Conservation (phyloP, 202 grass and related monocot genomes). For the Setaria italica region DNA sequence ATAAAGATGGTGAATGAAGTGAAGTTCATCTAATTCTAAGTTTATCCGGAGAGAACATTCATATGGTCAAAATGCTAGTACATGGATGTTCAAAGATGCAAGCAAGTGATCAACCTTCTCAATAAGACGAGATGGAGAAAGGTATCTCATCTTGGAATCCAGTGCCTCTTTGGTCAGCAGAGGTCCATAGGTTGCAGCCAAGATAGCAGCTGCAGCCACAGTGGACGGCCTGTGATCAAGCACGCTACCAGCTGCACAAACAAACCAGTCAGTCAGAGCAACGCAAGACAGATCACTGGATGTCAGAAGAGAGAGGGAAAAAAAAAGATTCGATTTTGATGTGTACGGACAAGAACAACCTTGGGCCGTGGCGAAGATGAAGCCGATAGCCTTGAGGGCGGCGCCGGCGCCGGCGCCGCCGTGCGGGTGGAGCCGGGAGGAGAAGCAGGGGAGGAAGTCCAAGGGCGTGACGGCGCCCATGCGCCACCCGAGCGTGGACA, state of each 20-base stretch:
- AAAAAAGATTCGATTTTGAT: conserved; percentile 17
- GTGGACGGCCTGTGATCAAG: conserved; percentile 82
- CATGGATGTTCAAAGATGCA: neutral
- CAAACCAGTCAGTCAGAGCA: conserved; percentile 37
- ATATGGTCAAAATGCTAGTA: conserved; percentile 10
- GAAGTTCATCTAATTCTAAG: neutral
- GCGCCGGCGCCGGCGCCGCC: conserved; percentile 43
- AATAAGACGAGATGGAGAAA: conserved; percentile 65
- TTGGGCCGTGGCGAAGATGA: conserved; percentile 53
- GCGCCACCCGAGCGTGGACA: conserved; percentile 88
- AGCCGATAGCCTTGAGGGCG: conserved; percentile 51
- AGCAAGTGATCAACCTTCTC: conserved; percentile 53
- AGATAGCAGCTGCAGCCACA: conserved; percentile 79
- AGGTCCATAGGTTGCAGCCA: conserved; percentile 71
- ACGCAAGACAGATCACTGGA: conserved; percentile 22
- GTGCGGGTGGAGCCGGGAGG: conserved; percentile 56
- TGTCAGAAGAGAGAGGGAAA: neutral
- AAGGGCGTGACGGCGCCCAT: conserved; percentile 81
- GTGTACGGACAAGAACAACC: conserved; percentile 10
- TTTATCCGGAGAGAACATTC: neutral
- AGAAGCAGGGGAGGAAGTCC: conserved; percentile 77
- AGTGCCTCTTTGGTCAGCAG: conserved; percentile 67
- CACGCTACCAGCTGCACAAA: conserved; percentile 67
- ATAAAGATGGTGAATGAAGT: neutral
- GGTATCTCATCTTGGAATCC: conserved; percentile 62